These are phyloP conservation scores for Penstemon barbatus DNA, from an alignment of 257 asterid species.

Conservation along the genomic window DNA sequence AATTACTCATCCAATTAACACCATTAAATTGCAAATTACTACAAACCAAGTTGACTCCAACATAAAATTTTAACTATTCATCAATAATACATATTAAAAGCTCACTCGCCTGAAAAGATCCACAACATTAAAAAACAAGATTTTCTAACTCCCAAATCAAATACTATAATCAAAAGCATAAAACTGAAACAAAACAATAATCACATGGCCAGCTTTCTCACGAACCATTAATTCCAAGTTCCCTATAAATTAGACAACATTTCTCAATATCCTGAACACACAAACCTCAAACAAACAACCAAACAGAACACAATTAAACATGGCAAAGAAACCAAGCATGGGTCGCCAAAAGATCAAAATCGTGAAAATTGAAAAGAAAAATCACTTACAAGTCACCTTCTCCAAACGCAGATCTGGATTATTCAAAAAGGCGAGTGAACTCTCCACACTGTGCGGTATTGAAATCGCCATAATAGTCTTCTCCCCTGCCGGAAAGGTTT, in stretches of 20 bases:
- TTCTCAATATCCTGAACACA: not conserved
- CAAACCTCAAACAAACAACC: not conserved
- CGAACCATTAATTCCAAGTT: not conserved
- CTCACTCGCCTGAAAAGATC: slow-evolving; percentile 25
- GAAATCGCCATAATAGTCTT: slow-evolving; percentile 68
- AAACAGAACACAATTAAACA: slow-evolving; percentile 9
- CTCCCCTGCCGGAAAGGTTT: slow-evolving; percentile 77
- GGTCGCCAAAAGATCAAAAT: slow-evolving; percentile 80
- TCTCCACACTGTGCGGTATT: slow-evolving; percentile 67
- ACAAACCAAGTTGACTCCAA: slow-evolving; percentile 26
- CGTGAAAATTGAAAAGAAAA: slow-evolving; percentile 64
- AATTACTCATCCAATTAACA: not conserved
- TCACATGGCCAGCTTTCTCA: slow-evolving; percentile 21
- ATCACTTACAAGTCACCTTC: slow-evolving; percentile 71
- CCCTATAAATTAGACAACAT: slow-evolving; percentile 34
- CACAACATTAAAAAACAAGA: slow-evolving; percentile 37
- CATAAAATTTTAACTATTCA: slow-evolving; percentile 14
- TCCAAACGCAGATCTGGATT: slow-evolving; percentile 71
- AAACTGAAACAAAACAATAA: slow-evolving; percentile 12
- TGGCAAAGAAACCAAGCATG: slow-evolving; percentile 67
- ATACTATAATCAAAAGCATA: slow-evolving; percentile 22
- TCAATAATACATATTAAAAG: slow-evolving; percentile 32
- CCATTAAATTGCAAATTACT: not conserved
- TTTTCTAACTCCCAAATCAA: slow-evolving; percentile 63
- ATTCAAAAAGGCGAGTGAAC: slow-evolving; percentile 76